Evolutionary conservation across 805 yeast genomes (phyloP).

Genomic region (Metschnikowia anglica): DNA sequence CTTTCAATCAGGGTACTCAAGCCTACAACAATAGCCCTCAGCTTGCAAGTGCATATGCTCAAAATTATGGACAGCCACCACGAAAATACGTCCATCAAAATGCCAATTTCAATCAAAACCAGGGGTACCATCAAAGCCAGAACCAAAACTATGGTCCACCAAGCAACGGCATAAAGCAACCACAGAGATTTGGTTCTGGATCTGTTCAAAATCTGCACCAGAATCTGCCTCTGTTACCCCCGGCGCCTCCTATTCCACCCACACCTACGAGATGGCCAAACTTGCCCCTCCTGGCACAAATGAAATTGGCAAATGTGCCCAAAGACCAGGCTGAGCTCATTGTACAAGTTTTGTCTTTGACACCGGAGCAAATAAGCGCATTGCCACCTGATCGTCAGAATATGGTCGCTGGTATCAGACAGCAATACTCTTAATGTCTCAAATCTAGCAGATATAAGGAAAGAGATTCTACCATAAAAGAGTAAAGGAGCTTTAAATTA

Average conservation of each 20-base stretch:
- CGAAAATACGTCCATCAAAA: conserved; percentile 2
- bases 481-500: too few species aligned
- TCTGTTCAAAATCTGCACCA: background rate
- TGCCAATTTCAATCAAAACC: conserved; percentile 11
- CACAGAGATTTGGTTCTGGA: conserved; percentile 4
- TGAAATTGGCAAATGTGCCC: conserved; percentile 51
- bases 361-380: conserved; percentile 48
- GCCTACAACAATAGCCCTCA: conserved; percentile 2
- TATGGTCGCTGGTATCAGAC: conserved; percentile 55
- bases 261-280: conserved; percentile 41
- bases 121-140: conserved; percentile 16
- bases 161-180: background rate
- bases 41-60: conserved; percentile 2
- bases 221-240: conserved; percentile 11
- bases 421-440: conserved; percentile 41
- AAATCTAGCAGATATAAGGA: background rate
- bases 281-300: conserved; percentile 48
- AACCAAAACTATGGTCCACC: conserved; percentile 6
- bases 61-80: conserved; percentile 8
- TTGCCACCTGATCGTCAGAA: conserved; percentile 52
- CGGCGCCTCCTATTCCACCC: conserved; percentile 17
- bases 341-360: conserved; percentile 51
- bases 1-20: conserved; percentile 3
- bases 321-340: conserved; percentile 58
- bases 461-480: too few species aligned